Conservation (phyloP, 2,329 filamentous ascomycete genomes). For the Talaromyces verruculosus region DNA sequence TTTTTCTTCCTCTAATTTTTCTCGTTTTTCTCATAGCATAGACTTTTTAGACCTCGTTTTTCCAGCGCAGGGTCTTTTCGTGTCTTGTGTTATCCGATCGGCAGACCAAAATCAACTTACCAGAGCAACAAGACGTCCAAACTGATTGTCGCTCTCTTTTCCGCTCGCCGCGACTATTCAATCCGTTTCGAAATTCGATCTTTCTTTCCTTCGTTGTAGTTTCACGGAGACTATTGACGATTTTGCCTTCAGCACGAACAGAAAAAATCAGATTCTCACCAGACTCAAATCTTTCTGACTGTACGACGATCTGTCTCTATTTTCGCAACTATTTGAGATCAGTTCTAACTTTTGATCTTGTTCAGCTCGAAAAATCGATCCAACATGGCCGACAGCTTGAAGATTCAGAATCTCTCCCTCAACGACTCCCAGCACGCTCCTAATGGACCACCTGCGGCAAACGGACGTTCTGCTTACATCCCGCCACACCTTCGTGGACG, state of each 20-base stretch:
- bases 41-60: conserved; percentile 34
- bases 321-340: not conserved
- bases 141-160: conserved; percentile 28
- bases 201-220: conserved; percentile 9
- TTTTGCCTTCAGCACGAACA: not conserved
- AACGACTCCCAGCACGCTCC: conserved; percentile 63
- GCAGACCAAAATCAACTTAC: conserved; percentile 22
- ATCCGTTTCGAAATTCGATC: not conserved
- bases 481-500: conserved; percentile 61
- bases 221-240: conserved; percentile 9
- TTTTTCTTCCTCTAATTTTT: conserved; percentile 24
- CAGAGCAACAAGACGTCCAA: conserved; percentile 8
- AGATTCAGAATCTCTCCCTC: conserved; percentile 48
- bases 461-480: conserved; percentile 63
- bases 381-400: conserved; percentile 42
- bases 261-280: not conserved
- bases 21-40: conserved; percentile 29
- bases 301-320: not conserved
- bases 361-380: not conserved
- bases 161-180: not conserved
- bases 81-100: conserved; percentile 24
- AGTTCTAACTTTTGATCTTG: not conserved
- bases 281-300: not conserved
- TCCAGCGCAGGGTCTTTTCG: conserved; percentile 30
- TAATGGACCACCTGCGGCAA: conserved; percentile 28